Evolutionary conservation across 352 stramenopile genomes (phyloP).

Genomic region (Blastocystis sp.): DNA sequence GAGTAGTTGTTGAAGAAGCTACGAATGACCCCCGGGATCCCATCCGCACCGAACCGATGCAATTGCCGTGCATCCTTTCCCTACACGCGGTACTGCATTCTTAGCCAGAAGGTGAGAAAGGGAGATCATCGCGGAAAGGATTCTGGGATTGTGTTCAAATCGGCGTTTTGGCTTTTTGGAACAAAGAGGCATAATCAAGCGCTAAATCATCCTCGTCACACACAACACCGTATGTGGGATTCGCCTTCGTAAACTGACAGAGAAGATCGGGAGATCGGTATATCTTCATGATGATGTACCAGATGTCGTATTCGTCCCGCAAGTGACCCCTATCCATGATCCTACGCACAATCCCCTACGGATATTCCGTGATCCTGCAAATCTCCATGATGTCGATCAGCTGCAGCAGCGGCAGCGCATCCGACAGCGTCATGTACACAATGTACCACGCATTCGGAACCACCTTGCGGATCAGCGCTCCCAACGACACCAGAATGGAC

Average conservation of each 20-base stretch:
- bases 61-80: background rate
- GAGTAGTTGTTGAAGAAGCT: slow-evolving; percentile 54
- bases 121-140: slow-evolving; percentile 31
- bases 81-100: background rate
- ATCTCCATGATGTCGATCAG: slow-evolving; percentile 64
- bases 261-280: slow-evolving; percentile 54
- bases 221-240: slow-evolving; percentile 34
- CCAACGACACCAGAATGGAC: slow-evolving; percentile 62
- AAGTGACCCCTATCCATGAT: slow-evolving; percentile 22
- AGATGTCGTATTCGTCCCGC: slow-evolving; percentile 54
- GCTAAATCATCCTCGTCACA: slow-evolving; percentile 47
- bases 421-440: slow-evolving; percentile 63
- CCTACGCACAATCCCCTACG: background rate
- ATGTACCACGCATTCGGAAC: slow-evolving; percentile 45
- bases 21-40: background rate
- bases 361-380: slow-evolving; percentile 63
- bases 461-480: slow-evolving; percentile 46
- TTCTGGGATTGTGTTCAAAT: background rate
- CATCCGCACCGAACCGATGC: background rate
- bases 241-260: slow-evolving; percentile 45
- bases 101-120: background rate
- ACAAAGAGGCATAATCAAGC: slow-evolving; percentile 24
- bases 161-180: slow-evolving; percentile 13
- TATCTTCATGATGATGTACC: slow-evolving; percentile 69
- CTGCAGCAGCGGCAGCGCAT: slow-evolving; percentile 57